Evolutionary conservation across 257 asterid genomes (phyloP), one percentile per base, ranked within the genome.

Genomic region (Fraxinus excelsior): DNA sequence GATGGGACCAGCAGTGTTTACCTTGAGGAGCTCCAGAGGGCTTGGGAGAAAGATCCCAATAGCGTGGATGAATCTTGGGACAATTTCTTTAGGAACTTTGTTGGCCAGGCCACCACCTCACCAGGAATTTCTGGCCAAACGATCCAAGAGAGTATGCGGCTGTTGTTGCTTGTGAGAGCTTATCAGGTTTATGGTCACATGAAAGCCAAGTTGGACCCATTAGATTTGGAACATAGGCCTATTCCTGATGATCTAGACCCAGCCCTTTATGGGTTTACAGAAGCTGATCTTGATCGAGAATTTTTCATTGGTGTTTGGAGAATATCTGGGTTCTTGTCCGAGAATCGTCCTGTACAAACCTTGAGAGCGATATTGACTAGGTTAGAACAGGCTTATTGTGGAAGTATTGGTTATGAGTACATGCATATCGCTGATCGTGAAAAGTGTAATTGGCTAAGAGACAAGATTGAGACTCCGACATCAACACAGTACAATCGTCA

Each of bases 51-150:
- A 79, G 97, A 94, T 81, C 97, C 97, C 5, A 82, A 74, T 62
- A 94, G 99, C 49, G 99, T 94, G 75, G 99, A 94, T 81, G 99
- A 92, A 73, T 94, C 99, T 4, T 94, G 99, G 99, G 99, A 94
- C 82, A 94, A 92, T 76, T 94, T 94, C 84, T 94, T 94, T 76
- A 86, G 95, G 78, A 94, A 94, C 86, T 94, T 94, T 87, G 97
- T 89, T 64, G 99, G 99, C 72, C 96, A 90, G 84, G 95, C 97
- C 4, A 51, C 95, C 25, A 90, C 97, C 8, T 94, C 97, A 26
- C 97, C 99, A 42, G 99, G 99, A 60, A 85, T 94, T 79, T 92
- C 97, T 76, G 99, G 99, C 78, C 99, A 94, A 80, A 94, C 99
- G 9, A 94, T 94, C 80, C 99, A 94, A 85, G 99, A 94, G 85